Percentiles rank a stretch among this genome's conserved stretches.
Conservation (phyloP, 441 rosid species). For the Euphorbia schlechtendalii region DNA sequence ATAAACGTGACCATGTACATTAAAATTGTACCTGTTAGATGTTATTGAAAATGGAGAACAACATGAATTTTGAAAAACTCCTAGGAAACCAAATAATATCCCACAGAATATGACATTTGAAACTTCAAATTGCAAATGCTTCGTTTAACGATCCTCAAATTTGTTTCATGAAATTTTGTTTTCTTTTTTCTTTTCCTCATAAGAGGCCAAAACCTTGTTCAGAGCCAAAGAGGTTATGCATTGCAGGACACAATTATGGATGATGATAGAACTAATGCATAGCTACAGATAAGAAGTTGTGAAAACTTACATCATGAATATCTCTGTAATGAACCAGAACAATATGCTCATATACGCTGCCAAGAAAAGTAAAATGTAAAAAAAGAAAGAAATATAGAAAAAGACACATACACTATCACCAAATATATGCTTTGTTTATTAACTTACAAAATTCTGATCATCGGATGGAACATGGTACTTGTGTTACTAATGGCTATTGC, state of each 20-base stretch:
- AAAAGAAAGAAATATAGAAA: neutral
- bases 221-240: neutral
- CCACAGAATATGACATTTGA: neutral
- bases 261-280: neutral
- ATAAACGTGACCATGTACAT: constrained; percentile 19
- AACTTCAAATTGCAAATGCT: neutral
- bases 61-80: neutral
- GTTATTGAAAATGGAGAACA: neutral
- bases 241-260: neutral
- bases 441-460: neutral
- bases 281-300: constrained; percentile 2
- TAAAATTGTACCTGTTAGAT: constrained; percentile 1
- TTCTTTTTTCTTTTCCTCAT: neutral
- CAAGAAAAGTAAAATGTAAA: constrained; percentile 21
- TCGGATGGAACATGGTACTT: neutral
- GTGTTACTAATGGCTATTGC: neutral
- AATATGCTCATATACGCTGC: constrained; percentile 78
- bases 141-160: neutral
- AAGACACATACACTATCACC: constrained; percentile 1
- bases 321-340: constrained; percentile 94
- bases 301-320: constrained; percentile 43
- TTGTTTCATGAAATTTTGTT: neutral
- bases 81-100: neutral
- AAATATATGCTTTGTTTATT: neutral
- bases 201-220: neutral